Evolutionary conservation across 164 flowering plant genomes (phyloP).

Genomic region (Echeveria elegans): DNA sequence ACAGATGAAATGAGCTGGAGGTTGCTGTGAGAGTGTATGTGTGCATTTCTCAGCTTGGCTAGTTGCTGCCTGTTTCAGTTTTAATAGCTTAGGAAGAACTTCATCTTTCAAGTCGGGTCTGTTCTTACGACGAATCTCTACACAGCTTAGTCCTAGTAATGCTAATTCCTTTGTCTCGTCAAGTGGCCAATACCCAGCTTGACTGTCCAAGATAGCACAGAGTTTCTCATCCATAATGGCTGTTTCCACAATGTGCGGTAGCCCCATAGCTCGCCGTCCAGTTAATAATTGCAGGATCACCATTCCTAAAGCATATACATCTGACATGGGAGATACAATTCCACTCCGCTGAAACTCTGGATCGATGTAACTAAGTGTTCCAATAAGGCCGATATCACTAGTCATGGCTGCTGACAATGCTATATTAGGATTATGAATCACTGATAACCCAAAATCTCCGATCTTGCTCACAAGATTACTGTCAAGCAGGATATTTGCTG

Average conservation of each 20-base stretch:
- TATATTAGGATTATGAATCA: conserved; percentile 33
- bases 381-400: conserved; percentile 48
- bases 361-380: conserved; percentile 83
- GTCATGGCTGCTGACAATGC: conserved; percentile 17
- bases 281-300: conserved; percentile 76
- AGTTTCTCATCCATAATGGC: conserved; percentile 39
- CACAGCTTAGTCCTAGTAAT: conserved; percentile 47
- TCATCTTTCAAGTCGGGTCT: conserved; percentile 57
- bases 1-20: conserved; percentile 70
- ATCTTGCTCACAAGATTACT: conserved; percentile 76
- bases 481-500: conserved; percentile 84
- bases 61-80: conserved; percentile 34
- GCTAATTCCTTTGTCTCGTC: conserved; percentile 64
- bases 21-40: conserved; percentile 12
- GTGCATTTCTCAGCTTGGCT: conserved; percentile 23
- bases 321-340: conserved; percentile 54
- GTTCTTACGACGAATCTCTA: conserved; percentile 53
- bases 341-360: conserved; percentile 95
- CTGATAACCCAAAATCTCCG: conserved; percentile 82
- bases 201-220: conserved; percentile 40
- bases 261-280: conserved; percentile 57
- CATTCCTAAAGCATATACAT: conserved; percentile 84
- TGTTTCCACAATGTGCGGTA: conserved; percentile 51
- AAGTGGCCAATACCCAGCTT: conserved; percentile 72
- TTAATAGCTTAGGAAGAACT: conserved; percentile 57